phyloP scores from a whole-genome alignment of 768 basidiomycete genomes.

The Amanita polypyramis region DNA sequence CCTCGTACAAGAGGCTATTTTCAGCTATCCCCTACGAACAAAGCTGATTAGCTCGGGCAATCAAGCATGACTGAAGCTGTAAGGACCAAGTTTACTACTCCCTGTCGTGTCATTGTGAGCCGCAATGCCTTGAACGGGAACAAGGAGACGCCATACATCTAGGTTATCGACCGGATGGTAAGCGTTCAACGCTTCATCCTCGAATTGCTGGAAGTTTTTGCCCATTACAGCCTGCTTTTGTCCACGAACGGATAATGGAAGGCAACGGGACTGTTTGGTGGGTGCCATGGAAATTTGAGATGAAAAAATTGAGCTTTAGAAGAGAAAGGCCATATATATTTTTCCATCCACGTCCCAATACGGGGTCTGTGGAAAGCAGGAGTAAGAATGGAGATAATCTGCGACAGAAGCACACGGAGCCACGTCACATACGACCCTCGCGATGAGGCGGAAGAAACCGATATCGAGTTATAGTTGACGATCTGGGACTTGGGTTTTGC shows the following conservation, averaged over 20 bases:
- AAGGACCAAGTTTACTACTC: neutral
- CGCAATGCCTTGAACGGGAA: neutral
- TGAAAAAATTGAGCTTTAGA: neutral
- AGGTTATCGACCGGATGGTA: neutral
- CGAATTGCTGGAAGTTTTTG: neutral
- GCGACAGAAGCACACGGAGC: too few species aligned
- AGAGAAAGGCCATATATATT: neutral
- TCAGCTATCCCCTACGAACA: constrained; percentile 11
- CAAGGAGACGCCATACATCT: neutral
- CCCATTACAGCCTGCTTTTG: neutral
- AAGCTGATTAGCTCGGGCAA: neutral
- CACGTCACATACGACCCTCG: too few species aligned
- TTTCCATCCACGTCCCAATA: neutral
- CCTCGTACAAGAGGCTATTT: constrained; percentile 12
- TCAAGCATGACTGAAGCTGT: neutral
- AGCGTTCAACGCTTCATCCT: neutral
- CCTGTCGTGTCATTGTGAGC: neutral
- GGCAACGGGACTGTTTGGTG: too few species aligned
- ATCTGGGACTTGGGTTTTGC: too few species aligned
- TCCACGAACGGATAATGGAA: neutral
- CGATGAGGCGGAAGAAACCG: too few species aligned
- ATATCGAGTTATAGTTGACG: too few species aligned
- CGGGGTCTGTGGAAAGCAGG: too few species aligned
- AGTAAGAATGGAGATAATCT: too few species aligned
- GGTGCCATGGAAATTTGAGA: too few species aligned